Base-by-base conservation (phyloP, 2,329 filamentous ascomycete genomes). In the Elsinoe batatas region DNA sequence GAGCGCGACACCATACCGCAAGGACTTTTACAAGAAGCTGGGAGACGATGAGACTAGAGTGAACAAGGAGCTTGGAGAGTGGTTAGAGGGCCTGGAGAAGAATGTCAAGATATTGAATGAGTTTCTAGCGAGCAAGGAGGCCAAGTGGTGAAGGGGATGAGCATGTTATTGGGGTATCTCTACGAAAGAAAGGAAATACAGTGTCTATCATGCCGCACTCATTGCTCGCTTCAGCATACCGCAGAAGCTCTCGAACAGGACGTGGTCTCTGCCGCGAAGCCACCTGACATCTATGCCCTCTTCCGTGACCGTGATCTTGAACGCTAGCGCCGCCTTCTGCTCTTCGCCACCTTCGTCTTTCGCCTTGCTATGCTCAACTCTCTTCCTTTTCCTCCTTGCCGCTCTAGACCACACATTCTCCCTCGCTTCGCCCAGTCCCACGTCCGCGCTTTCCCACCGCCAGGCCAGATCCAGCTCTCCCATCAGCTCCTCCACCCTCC, bases 21-120 rank as follows among this genome's bases (percentile, higher is more conserved):
- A 88, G 70, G 88, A 91, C 72, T 97, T 98, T 69, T 97, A 96
- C 70, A 73, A 73, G 61, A 95, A 96, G 80, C 78, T 98, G 42
- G 90, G 87, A 36, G 75, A 76, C 17, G 80, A 88, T 66, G 71
- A 79, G 37, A 67, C 65, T 11, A 81, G 84, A 71, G 84, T 93
- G 49, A 64, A 77, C 51, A 67, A 72, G 56, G 81, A 87, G 66
- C 71, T 96, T 65, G 73, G 77, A 63, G 73, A 75, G 60, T 96
- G 91, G 79, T 76, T 97, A 59, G 74, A 72, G n/a, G 82, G 85
- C 7, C 75, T 97, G 64, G 84, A 93, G 74, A 83, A 84, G 71
- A 79, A 85, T 63, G 84, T 96, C 49, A 74, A 64, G n/a, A 91
- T 95, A 64, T 73, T 97, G 67, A 82, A 85, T 68, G 70, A 69